Percentiles rank a stretch among this genome's conserved stretches.
Evolutionary conservation across 257 asterid species (phyloP).

Genomic region (Schizonepeta tenuifolia): DNA sequence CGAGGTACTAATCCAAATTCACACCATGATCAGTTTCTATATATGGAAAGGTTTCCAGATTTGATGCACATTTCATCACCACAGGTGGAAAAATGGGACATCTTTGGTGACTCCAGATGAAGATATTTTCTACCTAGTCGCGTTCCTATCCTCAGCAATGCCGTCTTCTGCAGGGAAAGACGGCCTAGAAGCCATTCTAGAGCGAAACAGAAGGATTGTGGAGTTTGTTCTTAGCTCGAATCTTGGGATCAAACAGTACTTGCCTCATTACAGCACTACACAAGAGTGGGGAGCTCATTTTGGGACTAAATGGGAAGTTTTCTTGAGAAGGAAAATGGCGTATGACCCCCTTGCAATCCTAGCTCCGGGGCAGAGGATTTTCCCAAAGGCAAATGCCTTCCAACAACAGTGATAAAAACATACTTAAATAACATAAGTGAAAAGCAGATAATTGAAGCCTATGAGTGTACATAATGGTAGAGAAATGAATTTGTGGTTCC

Average conservation of each 20-base stretch:
- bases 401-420: conserved; percentile 33
- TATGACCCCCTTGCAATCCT: conserved; percentile 86
- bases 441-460: conserved; percentile 25
- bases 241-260: conserved; percentile 77
- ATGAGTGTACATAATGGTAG: conserved; percentile 27
- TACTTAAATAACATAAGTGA: conserved; percentile 16
- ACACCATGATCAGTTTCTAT: neutral
- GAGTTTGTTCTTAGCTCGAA: conserved; percentile 47
- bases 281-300: conserved; percentile 89
- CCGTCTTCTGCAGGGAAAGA: conserved; percentile 70
- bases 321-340: conserved; percentile 58
- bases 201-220: conserved; percentile 55
- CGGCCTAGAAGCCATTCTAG: conserved; percentile 57
- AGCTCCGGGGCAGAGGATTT: conserved; percentile 90
- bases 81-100: conserved; percentile 77
- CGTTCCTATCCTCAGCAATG: conserved; percentile 71
- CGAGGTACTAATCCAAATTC: conserved; percentile 50
- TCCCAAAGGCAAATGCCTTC: conserved; percentile 45
- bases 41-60: neutral
- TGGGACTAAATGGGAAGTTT: conserved; percentile 69
- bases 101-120: conserved; percentile 80
- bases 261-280: conserved; percentile 69
- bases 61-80: conserved; percentile 6
- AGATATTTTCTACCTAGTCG: conserved; percentile 70
- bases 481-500: conserved; percentile 9